Evolutionary conservation across 768 basidiomycete genomes (phyloP), one percentile per base, ranked within the genome.

Genomic region (Scleroderma citrinum): DNA sequence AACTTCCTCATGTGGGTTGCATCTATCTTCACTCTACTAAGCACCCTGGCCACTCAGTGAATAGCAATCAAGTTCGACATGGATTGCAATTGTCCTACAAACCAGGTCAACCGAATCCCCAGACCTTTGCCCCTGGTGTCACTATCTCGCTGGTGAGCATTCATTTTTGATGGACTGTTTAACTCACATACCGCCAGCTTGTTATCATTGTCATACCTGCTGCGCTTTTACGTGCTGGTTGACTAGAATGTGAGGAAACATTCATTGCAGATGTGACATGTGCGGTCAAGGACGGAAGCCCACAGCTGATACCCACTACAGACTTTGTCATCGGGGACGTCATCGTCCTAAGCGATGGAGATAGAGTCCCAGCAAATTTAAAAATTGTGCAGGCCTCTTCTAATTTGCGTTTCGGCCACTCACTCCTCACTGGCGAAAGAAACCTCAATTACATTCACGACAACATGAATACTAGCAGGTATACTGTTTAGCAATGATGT

Each of bases 281-380:
- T 19, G 74, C 82, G 36, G 66, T 78, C n/a, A 71, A 81, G 0
- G 76, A 80, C 48, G 71, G 74, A 7, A 69, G 71, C 29, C 70
- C 69, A 40, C 70, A 74, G 31, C 73, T 73, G n/a, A 63, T 79
- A 2, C 65, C 69, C 19, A 78, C 81, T 23, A 75, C 74, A 35
- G 75, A 81, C 41, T 72, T 84, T 23, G 72, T 84, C 1, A 78
- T 79, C 0, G 80, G 80, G 10, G 80, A 81, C 54, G 61, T 81
- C 30, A 70, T 81, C 47, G 69, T 70, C 3, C 77, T 81, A 56
- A 59, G 68, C 29, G 73, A 78, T 2, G 80, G 80, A 16, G 77
- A 82, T 54, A 72, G 81, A 11, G 70, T 82, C 6, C 81, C 81
- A 5, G 79, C 81, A 0, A 82, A 83, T 55, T 64, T 82, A 24